Conservation (phyloP, 768 basidiomycete species). For the Stropharia rugosoannulata region DNA sequence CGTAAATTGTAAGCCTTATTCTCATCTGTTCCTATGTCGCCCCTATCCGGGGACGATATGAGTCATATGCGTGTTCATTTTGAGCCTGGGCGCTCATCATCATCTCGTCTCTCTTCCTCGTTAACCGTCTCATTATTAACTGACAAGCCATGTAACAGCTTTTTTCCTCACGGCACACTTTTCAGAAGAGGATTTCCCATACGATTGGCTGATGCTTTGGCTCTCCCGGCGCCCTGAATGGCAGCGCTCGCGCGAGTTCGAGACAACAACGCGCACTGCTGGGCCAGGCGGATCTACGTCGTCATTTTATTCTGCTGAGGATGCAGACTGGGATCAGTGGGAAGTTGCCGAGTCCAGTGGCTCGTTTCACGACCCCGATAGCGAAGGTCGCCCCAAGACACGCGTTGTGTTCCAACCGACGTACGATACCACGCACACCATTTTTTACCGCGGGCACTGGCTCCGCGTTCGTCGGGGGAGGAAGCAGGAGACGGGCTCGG, state of each 20-base stretch:
- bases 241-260: slow-evolving; percentile 88
- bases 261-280: slow-evolving; percentile 78
- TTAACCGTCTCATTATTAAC: slow-evolving; percentile 5
- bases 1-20: slow-evolving; percentile 68
- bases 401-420: slow-evolving; percentile 89
- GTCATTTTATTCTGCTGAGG: slow-evolving; percentile 34
- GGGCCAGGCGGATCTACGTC: slow-evolving; percentile 52
- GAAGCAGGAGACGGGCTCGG: slow-evolving; percentile 64
- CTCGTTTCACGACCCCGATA: slow-evolving; percentile 40
- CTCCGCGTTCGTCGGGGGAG: slow-evolving; percentile 69
- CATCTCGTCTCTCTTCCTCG: background rate
- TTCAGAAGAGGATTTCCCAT: slow-evolving; percentile 87
- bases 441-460: slow-evolving; percentile 86
- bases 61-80: slow-evolving; percentile 9
- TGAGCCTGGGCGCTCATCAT: background rate
- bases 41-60: slow-evolving; percentile 5
- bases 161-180: slow-evolving; percentile 92
- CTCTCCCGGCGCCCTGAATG: slow-evolving; percentile 81
- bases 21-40: background rate
- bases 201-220: slow-evolving; percentile 93
- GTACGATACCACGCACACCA: slow-evolving; percentile 85
- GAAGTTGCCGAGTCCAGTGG: slow-evolving; percentile 22
- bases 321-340: slow-evolving; percentile 41
- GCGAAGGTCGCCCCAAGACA: slow-evolving; percentile 58
- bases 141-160: slow-evolving; percentile 36